Evolutionary conservation across 345 rosid genomes (phyloP).

Genomic region (Eucalyptus dawsonii): DNA sequence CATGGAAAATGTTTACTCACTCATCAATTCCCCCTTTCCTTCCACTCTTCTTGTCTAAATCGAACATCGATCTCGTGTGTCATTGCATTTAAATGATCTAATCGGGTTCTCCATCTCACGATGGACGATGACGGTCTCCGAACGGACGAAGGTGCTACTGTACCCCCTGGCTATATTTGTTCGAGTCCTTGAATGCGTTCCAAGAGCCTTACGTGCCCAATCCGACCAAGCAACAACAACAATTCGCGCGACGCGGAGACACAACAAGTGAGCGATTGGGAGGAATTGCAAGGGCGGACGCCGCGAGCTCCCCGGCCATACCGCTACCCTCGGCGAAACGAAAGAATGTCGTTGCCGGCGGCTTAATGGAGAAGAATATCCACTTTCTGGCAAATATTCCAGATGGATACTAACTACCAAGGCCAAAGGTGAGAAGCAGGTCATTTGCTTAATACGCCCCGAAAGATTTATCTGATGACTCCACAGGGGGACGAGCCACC

Average conservation of each 20-base stretch:
- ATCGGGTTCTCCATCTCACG: not conserved
- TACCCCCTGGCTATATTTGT: not conserved
- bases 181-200: rapidly evolving
- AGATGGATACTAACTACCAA: too few species aligned
- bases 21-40: rapidly evolving
- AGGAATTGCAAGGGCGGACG: not conserved
- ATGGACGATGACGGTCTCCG: not conserved
- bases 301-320: rapidly evolving
- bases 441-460: too few species aligned
- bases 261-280: not conserved
- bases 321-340: too few species aligned
- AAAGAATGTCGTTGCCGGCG: too few species aligned
- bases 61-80: not conserved
- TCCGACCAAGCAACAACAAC: not conserved
- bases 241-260: not conserved
- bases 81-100: not conserved
- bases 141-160: not conserved
- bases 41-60: not conserved
- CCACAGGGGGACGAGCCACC: too few species aligned
- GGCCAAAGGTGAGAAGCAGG: too few species aligned
- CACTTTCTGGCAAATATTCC: too few species aligned
- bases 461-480: too few species aligned
- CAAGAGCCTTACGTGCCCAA: rapidly evolving
- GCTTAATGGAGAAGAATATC: not conserved
- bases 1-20: not conserved